phyloP scores from a whole-genome alignment of 495 filamentous ascomycete genomes.

The Bryoglossum gracile region DNA sequence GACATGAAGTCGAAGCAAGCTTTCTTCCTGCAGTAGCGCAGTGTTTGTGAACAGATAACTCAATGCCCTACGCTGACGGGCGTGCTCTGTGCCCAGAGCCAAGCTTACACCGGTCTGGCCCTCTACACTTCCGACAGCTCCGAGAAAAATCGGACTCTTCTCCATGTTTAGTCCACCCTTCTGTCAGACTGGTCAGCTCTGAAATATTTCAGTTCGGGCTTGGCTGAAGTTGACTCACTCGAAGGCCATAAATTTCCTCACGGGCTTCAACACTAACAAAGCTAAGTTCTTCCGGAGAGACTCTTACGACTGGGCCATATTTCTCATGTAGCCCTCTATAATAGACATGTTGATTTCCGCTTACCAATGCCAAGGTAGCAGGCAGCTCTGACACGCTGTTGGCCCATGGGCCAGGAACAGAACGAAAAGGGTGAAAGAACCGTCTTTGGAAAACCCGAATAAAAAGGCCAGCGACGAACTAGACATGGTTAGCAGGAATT shows the following conservation, averaged over 20 bases:
- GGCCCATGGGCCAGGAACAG: too few relatives aligned
- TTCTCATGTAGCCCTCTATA: constrained; percentile 22
- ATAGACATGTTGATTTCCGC: too few relatives aligned
- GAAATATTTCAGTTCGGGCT: too few relatives aligned
- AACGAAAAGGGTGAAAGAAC: too few relatives aligned
- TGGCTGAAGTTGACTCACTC: neutral
- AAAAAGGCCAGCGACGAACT: too few relatives aligned
- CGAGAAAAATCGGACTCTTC: constrained; percentile 9
- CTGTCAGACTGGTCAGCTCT: too few relatives aligned
- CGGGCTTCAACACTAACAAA: constrained; percentile 11
- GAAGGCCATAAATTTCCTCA: constrained; percentile 15
- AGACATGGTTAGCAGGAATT: too few relatives aligned
- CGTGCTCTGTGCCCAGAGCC: constrained; percentile 38
- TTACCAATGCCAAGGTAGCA: too few relatives aligned
- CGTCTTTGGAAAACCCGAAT: too few relatives aligned
- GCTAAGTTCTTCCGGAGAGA: constrained; percentile 16
- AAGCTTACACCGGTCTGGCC: constrained; percentile 9
- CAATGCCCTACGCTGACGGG: constrained; percentile 37
- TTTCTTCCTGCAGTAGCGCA: constrained; percentile 41
- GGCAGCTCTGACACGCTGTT: too few relatives aligned
- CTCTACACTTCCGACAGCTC: neutral
- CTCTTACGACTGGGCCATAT: constrained; percentile 23
- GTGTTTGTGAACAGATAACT: constrained; percentile 45
- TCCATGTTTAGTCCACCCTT: too few relatives aligned
- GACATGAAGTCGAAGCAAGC: constrained; percentile 10